Base-by-base conservation (phyloP, 2,329 filamentous ascomycete species). In the Stenocarpella maydis region DNA sequence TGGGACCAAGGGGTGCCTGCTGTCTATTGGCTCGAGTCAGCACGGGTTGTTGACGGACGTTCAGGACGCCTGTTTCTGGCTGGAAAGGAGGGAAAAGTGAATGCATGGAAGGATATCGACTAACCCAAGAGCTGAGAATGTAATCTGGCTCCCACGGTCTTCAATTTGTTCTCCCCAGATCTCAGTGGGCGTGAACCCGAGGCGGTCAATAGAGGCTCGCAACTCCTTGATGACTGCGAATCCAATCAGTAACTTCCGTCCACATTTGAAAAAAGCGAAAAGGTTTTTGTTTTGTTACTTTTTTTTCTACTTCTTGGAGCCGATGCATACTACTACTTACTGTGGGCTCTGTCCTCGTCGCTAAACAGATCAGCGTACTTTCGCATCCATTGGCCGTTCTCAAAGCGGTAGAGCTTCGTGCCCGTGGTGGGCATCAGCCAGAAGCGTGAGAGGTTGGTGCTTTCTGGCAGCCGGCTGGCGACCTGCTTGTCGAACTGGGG, bases 381-480 rank as follows among this genome's bases (percentile, higher is more conserved):
- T 9, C 73, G 72, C 28, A 74, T 31, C 80, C 80, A 81, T 8
- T 68, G 72, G 26, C 53, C 69, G n/a, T 71, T 67, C 26, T 74
- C 73, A 73, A 77, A 71, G 28, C 73, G 77, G 74, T 81, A 83
- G 10, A 82, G 78, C 72, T 81, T 81, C 34, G 80, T 82, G 28
- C 80, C 80, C 7, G 78, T 81, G 14, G 80, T 82, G 3, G 80
- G 80, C 78, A 82, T 79, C n/a, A 82, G 75, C 80, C 79, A 82
- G 34, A 82, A 76, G 58, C 76, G 78, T 10, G 77, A 76, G n/a
- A 78, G 74, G 67, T 82, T 74, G 12, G 80, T 77, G 63, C 71
- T 74, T 17, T 75, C 45, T 3, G 79, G 78, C 1, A 82, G 77
- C 41, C 79, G 78, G 73, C 75, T 79, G 15, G 76, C 80, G 43